These are phyloP conservation scores for Pachyrhizus erosus DNA, from an alignment of 306 rosid genomes.

Conservation along the genomic window DNA sequence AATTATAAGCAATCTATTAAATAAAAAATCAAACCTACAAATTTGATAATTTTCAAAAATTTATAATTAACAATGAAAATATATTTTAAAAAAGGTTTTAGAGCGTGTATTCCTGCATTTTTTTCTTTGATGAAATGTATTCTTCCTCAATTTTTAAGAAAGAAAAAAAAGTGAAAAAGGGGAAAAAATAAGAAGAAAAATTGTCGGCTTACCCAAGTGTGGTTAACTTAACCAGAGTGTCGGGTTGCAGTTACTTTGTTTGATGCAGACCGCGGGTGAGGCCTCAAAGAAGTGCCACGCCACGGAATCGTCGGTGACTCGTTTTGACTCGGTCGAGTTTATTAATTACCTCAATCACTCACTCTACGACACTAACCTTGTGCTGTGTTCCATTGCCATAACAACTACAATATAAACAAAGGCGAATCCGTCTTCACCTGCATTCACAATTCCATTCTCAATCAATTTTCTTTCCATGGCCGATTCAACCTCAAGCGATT, in stretches of 20 bases:
- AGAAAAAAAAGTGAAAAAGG: not conserved
- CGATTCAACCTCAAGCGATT: slow-evolving; percentile 66
- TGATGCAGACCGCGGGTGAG: slow-evolving; percentile 69
- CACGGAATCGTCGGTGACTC: slow-evolving; percentile 94
- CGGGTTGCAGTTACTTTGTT: slow-evolving; percentile 46
- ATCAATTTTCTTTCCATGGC: too few relatives aligned
- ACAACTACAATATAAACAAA: not conserved
- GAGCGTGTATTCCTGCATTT: too few relatives aligned
- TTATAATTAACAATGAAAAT: too few relatives aligned
- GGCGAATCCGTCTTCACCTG: not conserved
- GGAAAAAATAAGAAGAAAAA: not conserved
- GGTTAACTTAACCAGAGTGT: slow-evolving; percentile 65
- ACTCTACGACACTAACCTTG: too few relatives aligned
- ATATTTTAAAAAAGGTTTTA: too few relatives aligned
- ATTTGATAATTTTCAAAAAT: too few relatives aligned
- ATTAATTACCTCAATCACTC: not conserved
- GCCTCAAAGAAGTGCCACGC: slow-evolving; percentile 31
- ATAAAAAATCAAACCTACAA: too few relatives aligned
- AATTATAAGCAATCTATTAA: too few relatives aligned
- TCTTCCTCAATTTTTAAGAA: too few relatives aligned
- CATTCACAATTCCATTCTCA: not conserved
- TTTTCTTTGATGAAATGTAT: too few relatives aligned
- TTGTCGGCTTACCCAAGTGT: slow-evolving; percentile 74
- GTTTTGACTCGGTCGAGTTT: slow-evolving; percentile 55
- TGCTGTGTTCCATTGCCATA: not conserved